Conservation (phyloP, 176 grass and related monocot genomes). For the Saccharum officinarum region DNA sequence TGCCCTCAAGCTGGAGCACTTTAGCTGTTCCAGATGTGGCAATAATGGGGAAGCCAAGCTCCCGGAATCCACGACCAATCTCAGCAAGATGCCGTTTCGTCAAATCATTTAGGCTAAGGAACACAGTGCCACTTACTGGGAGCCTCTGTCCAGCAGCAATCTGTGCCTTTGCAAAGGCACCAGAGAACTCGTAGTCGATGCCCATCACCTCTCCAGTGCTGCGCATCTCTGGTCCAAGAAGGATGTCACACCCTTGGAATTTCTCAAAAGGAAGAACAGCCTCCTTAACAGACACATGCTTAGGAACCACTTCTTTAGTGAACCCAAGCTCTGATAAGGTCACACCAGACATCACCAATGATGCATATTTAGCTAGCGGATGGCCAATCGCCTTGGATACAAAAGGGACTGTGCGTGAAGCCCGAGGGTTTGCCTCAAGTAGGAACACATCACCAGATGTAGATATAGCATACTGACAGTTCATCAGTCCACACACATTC, state of each 20-base stretch:
- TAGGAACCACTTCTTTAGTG: constrained; percentile 85
- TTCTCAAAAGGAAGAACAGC: constrained; percentile 97
- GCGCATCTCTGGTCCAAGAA: constrained; percentile 98
- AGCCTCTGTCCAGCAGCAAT: constrained; percentile 98
- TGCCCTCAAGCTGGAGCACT: constrained; percentile 77
- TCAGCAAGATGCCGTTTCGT: constrained; percentile 88
- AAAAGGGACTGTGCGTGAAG: constrained; percentile 96
- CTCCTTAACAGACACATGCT: constrained; percentile 97
- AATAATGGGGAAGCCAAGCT: constrained; percentile 83
- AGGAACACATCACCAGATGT: constrained; percentile 84
- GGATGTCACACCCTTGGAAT: constrained; percentile 98
- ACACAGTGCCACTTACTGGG: constrained; percentile 65
- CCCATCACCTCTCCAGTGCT: constrained; percentile 99
- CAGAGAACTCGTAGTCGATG: constrained; percentile 84
- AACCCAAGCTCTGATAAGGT: constrained; percentile 78
- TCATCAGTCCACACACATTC: constrained; percentile 95
- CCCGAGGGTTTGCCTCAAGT: constrained; percentile 91
- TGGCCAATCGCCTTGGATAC: constrained; percentile 99
- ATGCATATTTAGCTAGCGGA: constrained; percentile 96
- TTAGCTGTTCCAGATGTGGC: constrained; percentile 90
- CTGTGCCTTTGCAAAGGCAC: constrained; percentile 96
- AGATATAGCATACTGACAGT: constrained; percentile 97
- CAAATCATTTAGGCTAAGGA: constrained; percentile 89
- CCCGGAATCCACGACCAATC: constrained; percentile 61
- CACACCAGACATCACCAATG: constrained; percentile 91